Conservation (phyloP, 139 green algal species). For the Chlorella sp. region DNA sequence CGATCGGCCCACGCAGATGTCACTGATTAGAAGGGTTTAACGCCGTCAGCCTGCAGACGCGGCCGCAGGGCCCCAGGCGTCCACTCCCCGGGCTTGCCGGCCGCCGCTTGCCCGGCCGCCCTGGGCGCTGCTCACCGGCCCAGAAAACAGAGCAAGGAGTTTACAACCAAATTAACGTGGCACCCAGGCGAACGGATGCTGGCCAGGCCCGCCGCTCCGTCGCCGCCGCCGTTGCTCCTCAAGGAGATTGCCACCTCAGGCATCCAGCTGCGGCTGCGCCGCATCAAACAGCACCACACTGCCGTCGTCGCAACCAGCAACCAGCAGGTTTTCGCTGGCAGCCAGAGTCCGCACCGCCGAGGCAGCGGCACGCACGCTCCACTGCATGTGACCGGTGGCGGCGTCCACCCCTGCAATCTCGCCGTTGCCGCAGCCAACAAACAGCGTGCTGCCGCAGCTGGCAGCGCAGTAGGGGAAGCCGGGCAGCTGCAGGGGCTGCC, state of each 20-base stretch:
- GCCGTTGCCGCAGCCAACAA: slow-evolving; percentile 19
- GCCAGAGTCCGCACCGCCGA: not conserved
- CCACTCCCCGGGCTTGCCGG: too few relatives aligned
- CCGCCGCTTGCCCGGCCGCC: too few relatives aligned
- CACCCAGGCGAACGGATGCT: not conserved
- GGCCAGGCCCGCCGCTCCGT: not conserved
- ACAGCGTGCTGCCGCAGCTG: not conserved
- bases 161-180: too few relatives aligned
- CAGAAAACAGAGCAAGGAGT: too few relatives aligned
- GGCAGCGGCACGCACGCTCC: not conserved
- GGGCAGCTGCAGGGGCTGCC: not conserved
- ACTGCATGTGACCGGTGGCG: not conserved
- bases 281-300: not conserved
- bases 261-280: too few relatives aligned
- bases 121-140: too few relatives aligned
- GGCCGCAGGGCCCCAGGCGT: too few relatives aligned
- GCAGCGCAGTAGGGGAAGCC: not conserved
- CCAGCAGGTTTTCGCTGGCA: not conserved
- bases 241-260: too few relatives aligned
- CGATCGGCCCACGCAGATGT: too few relatives aligned
- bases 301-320: not conserved
- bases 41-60: too few relatives aligned
- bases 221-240: too few relatives aligned
- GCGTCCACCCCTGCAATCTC: not conserved
- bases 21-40: too few relatives aligned